These are phyloP conservation scores for Scheffersomyces titani DNA, from an alignment of 1,139 yeast genomes.

Conservation along the genomic window DNA sequence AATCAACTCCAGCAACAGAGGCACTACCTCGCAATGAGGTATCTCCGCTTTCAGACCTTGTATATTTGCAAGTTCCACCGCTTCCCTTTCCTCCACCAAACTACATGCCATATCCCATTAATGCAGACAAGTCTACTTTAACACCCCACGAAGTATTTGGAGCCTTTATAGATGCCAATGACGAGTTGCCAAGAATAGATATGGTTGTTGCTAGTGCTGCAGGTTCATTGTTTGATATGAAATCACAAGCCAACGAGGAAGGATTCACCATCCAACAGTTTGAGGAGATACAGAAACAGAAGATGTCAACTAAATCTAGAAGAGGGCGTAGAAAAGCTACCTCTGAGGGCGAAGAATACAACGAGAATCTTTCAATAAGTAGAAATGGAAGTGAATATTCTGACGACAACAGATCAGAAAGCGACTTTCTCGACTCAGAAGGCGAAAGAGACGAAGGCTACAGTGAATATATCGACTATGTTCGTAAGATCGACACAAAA, in stretches of 20 bases:
- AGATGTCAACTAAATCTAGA: not conserved
- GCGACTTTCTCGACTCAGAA: not conserved
- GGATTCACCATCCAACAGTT: constrained; percentile 26
- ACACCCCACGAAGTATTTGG: constrained; percentile 41
- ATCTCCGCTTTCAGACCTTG: constrained; percentile 3
- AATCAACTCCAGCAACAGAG: not conserved
- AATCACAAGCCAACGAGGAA: constrained; percentile 35
- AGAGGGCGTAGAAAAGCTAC: not conserved
- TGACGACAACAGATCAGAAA: not conserved
- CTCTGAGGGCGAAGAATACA: not conserved
- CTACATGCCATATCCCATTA: constrained; percentile 50
- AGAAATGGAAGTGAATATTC: not conserved
- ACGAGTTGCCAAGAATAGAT: constrained; percentile 40
- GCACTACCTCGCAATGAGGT: not conserved
- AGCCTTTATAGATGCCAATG: constrained; percentile 39
- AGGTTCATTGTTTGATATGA: constrained; percentile 43
- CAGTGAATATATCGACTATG: constrained; percentile 11
- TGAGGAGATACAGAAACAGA: constrained; percentile 1
- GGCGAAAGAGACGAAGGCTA: constrained; percentile 8
- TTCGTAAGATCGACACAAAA: constrained; percentile 4
- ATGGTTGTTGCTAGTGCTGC: constrained; percentile 55
- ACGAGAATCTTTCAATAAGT: not conserved
- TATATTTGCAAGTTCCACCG: constrained; percentile 36
- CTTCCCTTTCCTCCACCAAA: constrained; percentile 51
- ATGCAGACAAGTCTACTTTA: constrained; percentile 36